These are phyloP conservation scores for Westerdykella ornata DNA, from an alignment of 2,329 filamentous ascomycete genomes.

Conservation along the genomic window DNA sequence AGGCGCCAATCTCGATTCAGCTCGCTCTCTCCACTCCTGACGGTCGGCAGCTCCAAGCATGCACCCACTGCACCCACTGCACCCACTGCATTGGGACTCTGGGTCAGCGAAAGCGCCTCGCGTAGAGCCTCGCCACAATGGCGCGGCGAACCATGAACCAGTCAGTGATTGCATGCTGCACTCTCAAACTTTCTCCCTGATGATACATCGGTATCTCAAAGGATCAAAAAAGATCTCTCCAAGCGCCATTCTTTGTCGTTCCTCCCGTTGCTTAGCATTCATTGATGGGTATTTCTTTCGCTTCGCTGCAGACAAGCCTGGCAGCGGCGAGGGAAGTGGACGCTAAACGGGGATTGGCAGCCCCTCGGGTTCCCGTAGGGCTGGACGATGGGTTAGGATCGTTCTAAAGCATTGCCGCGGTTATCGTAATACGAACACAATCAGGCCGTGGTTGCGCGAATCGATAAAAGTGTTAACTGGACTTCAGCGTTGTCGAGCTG, in stretches of 20 bases:
- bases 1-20: no score
- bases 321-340: background rate
- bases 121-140: slow-evolving; percentile 5
- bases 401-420: background rate
- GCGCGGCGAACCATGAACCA: background rate
- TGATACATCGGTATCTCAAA: background rate
- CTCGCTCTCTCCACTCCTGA: no score
- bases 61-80: background rate
- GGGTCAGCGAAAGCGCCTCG: slow-evolving; percentile 6
- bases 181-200: no score
- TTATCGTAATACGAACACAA: no score
- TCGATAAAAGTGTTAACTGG: no score
- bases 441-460: no score
- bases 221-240: slow-evolving; percentile 3
- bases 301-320: background rate
- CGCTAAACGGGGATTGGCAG: slow-evolving; percentile 3
- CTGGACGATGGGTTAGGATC: slow-evolving; percentile 5
- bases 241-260: slow-evolving; percentile 5
- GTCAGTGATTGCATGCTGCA: no score
- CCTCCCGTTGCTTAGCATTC: slow-evolving; percentile 7
- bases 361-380: slow-evolving; percentile 8
- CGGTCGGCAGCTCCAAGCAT: slow-evolving; percentile 2
- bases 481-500: no score
- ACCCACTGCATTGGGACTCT: background rate
- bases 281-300: background rate